A percentile compares a stretch with the other conserved stretches of the same genome.
Evolutionary conservation across 164 flowering plant species (phyloP).

Genomic region (Cinnamomum chago): DNA sequence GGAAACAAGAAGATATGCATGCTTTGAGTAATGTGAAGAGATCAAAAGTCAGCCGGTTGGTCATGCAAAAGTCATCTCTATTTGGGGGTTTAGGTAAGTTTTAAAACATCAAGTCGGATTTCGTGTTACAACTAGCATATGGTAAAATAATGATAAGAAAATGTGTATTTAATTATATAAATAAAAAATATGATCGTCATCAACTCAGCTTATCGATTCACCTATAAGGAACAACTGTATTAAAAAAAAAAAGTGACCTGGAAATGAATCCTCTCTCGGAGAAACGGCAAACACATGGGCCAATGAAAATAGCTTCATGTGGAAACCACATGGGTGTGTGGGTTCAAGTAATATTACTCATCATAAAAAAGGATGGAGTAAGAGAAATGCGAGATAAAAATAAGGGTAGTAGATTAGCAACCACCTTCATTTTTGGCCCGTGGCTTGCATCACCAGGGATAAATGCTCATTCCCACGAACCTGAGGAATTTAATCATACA

Average conservation of each 20-base stretch:
- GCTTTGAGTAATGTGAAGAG: conserved; percentile 62
- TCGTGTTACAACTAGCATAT: neutral
- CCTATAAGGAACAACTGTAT: neutral
- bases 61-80: conserved; percentile 74
- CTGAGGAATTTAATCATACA: too few species aligned
- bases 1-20: conserved; percentile 65
- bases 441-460: too few species aligned
- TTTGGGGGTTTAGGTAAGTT: conserved; percentile 63
- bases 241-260: neutral
- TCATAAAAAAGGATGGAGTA: too few species aligned
- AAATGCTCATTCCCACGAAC: too few species aligned
- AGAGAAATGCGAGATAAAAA: neutral
- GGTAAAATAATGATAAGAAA: neutral
- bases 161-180: neutral
- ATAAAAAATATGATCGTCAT: too few species aligned
- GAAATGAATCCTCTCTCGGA: neutral
- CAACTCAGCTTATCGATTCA: too few species aligned
- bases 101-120: conserved; percentile 1
- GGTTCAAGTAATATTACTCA: too few species aligned
- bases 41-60: conserved; percentile 66
- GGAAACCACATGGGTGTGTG: too few species aligned
- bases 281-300: neutral
- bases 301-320: neutral
- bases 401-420: too few species aligned
- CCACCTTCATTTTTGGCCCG: too few species aligned